These are phyloP conservation scores for Phytophthora capsici DNA, from an alignment of 352 stramenopile genomes.

Conservation along the genomic window DNA sequence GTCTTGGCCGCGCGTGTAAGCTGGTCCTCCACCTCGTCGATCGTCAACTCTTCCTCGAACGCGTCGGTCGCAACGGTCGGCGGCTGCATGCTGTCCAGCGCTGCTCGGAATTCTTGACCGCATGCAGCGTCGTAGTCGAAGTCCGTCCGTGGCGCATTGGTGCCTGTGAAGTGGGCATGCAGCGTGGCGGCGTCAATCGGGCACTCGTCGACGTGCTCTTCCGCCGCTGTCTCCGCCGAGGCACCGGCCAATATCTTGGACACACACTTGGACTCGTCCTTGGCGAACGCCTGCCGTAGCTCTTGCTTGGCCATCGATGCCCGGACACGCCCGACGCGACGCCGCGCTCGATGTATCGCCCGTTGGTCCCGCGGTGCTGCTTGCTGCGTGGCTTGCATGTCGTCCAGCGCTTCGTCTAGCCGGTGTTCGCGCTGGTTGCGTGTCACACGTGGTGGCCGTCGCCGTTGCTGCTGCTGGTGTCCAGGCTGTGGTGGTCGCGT, in stretches of 20 bases:
- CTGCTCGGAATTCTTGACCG: background rate
- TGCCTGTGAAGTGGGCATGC: background rate
- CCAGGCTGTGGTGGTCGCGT: background rate
- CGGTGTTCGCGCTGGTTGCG: constrained; percentile 1
- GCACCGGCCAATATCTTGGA: background rate
- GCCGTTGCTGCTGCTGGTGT: too few species aligned
- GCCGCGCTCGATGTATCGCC: background rate
- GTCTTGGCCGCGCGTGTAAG: background rate
- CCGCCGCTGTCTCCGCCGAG: background rate
- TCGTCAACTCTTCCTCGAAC: background rate
- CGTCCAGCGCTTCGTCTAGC: constrained; percentile 12
- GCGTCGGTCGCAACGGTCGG: background rate
- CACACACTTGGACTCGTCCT: constrained; percentile 7
- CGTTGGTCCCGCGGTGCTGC: too few species aligned
- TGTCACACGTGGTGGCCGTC: constrained; percentile 6
- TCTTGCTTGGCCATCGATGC: background rate
- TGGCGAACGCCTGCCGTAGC: background rate
- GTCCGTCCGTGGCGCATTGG: background rate
- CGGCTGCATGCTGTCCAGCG: background rate
- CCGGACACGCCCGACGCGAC: constrained; percentile 7
- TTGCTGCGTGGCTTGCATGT: background rate
- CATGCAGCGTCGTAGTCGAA: too few species aligned
- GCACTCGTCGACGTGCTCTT: background rate
- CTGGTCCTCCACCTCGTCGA: constrained; percentile 36
- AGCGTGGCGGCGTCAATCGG: too few species aligned